phyloP scores from a whole-genome alignment of 164 flowering plant genomes.

The Liquidambar formosana region DNA sequence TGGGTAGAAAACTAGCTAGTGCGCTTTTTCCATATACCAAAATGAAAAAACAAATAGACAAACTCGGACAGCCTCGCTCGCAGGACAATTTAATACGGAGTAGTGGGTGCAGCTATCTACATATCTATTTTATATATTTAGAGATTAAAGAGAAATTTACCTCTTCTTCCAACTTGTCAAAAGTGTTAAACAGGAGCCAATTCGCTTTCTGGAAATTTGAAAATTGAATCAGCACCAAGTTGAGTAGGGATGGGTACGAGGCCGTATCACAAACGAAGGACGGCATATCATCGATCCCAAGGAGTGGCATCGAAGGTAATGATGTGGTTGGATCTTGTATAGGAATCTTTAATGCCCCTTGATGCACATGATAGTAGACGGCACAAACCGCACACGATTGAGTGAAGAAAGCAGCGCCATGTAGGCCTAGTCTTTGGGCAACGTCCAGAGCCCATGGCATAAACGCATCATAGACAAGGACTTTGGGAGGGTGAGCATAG shows the following conservation, averaged over 20 bases:
- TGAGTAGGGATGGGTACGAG: slow-evolving; percentile 8
- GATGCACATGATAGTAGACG: slow-evolving; percentile 26
- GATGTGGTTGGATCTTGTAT: neutral
- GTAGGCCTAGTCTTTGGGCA: slow-evolving; percentile 28
- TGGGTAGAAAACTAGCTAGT: no score
- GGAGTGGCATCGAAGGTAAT: slow-evolving; percentile 33
- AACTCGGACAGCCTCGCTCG: no score
- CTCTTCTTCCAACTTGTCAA: slow-evolving; percentile 24
- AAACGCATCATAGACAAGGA: slow-evolving; percentile 44
- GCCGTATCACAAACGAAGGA: slow-evolving; percentile 20
- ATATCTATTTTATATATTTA: no score
- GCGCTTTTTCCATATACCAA: no score
- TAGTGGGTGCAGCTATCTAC: no score
- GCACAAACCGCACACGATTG: slow-evolving; percentile 36
- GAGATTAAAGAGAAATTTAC: no score
- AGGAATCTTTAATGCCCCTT: slow-evolving; percentile 16
- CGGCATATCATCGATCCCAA: slow-evolving; percentile 41
- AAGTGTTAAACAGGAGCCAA: slow-evolving; percentile 23
- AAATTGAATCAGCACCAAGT: slow-evolving; percentile 18
- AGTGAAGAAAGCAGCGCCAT: slow-evolving; percentile 50
- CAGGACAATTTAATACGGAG: no score
- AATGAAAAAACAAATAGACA: no score
- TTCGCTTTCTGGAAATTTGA: slow-evolving; percentile 17
- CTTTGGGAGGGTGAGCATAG: slow-evolving; percentile 12
- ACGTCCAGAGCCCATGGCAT: slow-evolving; percentile 51